Evolutionary conservation across 768 basidiomycete genomes (phyloP), one percentile per base, ranked within the genome.

Genomic region (Amanita jacksonii): DNA sequence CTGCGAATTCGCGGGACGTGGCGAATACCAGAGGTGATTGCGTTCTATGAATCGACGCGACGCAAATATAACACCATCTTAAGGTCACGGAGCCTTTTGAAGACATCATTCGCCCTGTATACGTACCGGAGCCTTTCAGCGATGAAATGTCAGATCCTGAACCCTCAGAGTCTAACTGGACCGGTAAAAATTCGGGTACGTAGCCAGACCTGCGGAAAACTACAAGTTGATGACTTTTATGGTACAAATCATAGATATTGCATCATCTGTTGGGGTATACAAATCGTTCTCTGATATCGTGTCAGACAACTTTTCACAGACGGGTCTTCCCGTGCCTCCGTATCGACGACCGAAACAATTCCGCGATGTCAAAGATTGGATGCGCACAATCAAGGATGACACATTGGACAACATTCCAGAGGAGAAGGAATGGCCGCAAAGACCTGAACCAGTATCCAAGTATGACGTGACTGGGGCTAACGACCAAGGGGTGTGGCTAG

Each of bases 121-220:
- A 37, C 8, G n/a, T 45, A 20, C 44, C 44, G n/a, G 36, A 38
- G 28, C 16, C 27, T 12, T 9, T 20, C 38, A 30, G 38, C 32
- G 37, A 38, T 20, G 28, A 38, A 10, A 56, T 58, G 30, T 41
- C 47, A 42, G 54, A 51, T 35, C 58, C 58, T 50, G 55, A 52
- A 45, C 54, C 53, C 23, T 71, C 69, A 22, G 69, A 68, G 49
- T 69, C 68, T 22, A 64, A 66, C 51, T 71, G 68, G 68, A 57
- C 59, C 24, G 68, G 67, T 3, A 68, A 68, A 55, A 64, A 57
- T 40, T 54, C 60, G 40, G 67, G 68, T 69, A 47, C 38, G 46
- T 50, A 37, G 25, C 24, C 43, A 28, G 38, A 22, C 41, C 22
- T n/a, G n/a, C n/a, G n/a, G n/a, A n/a, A n/a, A n/a, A n/a, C 23